Evolutionary conservation across 2,329 filamentous ascomycete genomes (phyloP).

Genomic region (Lasiodiplodia gonubiensis): DNA sequence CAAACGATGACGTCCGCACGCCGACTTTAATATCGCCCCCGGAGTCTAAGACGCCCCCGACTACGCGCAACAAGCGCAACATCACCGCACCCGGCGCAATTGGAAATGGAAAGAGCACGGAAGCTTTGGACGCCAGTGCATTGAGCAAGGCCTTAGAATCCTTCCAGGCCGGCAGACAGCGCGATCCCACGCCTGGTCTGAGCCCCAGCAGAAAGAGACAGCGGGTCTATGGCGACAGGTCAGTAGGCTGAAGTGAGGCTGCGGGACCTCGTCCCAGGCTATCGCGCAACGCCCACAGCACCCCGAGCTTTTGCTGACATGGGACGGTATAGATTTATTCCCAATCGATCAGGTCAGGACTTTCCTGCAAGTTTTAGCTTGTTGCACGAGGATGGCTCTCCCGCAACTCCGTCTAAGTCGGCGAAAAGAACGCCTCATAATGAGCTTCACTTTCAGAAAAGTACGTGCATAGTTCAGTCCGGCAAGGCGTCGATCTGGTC

Average conservation of each 20-base stretch:
- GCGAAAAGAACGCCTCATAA: conserved; percentile 86
- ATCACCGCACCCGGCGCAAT: conserved; percentile 38
- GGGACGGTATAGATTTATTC: conserved; percentile 75
- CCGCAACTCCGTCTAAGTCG: conserved; percentile 84
- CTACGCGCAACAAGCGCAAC: conserved; percentile 57
- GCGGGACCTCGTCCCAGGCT: not conserved
- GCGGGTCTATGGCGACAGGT: conserved; percentile 65
- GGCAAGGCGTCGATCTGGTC: conserved; percentile 30
- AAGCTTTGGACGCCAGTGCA: conserved; percentile 64
- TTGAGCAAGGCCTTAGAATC: conserved; percentile 67
- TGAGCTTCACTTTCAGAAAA: conserved; percentile 92
- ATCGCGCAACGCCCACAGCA: not conserved
- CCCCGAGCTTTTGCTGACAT: not conserved
- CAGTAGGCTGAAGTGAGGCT: conserved; percentile 31
- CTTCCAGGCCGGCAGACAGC: conserved; percentile 62
- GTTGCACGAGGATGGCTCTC: conserved; percentile 89
- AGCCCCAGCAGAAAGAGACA: conserved; percentile 74
- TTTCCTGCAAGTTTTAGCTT: conserved; percentile 91
- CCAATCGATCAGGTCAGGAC: conserved; percentile 90
- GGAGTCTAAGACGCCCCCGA: conserved; percentile 66
- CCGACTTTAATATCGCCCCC: conserved; percentile 61
- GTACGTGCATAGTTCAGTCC: conserved; percentile 42
- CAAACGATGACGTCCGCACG: conserved; percentile 40
- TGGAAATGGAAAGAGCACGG: conserved; percentile 49
- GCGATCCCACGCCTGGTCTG: conserved; percentile 67